A percentile compares a stretch with the other conserved stretches of the same genome.
phyloP scores from a whole-genome alignment of 805 yeast genomes.

The Tanozyma kutaoensis region DNA sequence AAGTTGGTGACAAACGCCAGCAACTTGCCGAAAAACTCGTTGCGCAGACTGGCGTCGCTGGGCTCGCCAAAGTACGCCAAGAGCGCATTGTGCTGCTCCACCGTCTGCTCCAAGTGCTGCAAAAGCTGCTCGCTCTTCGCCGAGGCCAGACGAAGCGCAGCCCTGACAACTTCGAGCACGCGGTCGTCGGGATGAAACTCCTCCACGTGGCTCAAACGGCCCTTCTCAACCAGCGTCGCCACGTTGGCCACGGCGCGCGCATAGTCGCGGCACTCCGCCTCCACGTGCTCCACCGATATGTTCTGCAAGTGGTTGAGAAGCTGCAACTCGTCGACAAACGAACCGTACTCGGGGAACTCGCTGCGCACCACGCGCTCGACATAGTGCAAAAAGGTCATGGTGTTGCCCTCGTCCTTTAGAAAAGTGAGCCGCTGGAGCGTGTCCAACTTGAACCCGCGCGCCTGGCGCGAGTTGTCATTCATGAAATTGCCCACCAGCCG shows the following conservation, averaged over 20 bases:
- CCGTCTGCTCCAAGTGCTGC: slow-evolving; percentile 48
- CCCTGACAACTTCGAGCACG: slow-evolving; percentile 45
- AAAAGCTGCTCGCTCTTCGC: slow-evolving; percentile 52
- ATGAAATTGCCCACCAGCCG: slow-evolving; percentile 89
- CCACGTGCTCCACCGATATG: slow-evolving; percentile 70
- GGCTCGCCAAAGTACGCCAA: slow-evolving; percentile 88
- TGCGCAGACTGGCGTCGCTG: slow-evolving; percentile 49
- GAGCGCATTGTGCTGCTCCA: slow-evolving; percentile 51
- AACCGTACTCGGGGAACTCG: slow-evolving; percentile 66
- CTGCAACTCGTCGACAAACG: slow-evolving; percentile 61
- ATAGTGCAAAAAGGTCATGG: slow-evolving; percentile 83
- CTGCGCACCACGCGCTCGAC: slow-evolving; percentile 81
- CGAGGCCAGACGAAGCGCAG: slow-evolving; percentile 64
- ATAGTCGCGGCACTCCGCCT: slow-evolving; percentile 56
- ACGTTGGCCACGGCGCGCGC: slow-evolving; percentile 53
- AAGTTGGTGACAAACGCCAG: slow-evolving; percentile 70
- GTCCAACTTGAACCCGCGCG: slow-evolving; percentile 80
- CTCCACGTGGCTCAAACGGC: slow-evolving; percentile 71
- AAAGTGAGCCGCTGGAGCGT: slow-evolving; percentile 85
- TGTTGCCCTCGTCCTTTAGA: slow-evolving; percentile 78
- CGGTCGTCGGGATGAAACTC: slow-evolving; percentile 77
- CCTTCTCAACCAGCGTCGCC: slow-evolving; percentile 60
- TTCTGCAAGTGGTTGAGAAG: slow-evolving; percentile 51
- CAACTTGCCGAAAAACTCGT: slow-evolving; percentile 66
- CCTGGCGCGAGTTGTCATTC: slow-evolving; percentile 90